These are phyloP conservation scores for Auricularia heimuer DNA, from an alignment of 768 basidiomycete species.

Conservation along the genomic window DNA sequence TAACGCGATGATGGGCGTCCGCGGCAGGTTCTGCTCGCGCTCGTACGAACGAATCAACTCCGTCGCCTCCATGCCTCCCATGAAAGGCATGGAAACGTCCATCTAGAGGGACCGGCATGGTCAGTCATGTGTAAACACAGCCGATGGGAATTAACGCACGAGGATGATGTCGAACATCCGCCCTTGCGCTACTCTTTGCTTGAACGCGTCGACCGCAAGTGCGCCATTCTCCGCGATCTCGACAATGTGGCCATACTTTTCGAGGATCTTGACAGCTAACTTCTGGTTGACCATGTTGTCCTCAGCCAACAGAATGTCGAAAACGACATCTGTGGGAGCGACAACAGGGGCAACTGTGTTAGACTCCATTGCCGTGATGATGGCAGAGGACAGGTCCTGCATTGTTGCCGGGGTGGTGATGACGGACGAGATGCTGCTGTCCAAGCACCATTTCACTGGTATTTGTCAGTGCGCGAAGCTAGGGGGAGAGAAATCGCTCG, in stretches of 20 bases:
- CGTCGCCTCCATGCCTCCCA: constrained; percentile 98
- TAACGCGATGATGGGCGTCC: constrained; percentile 89
- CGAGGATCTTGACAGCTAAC: constrained; percentile 90
- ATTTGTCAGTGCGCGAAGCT: constrained; percentile 17
- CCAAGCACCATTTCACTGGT: constrained; percentile 89
- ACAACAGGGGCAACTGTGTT: constrained; percentile 86
- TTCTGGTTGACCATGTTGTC: constrained; percentile 96
- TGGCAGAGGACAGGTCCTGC: constrained; percentile 83
- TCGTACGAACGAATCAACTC: constrained; percentile 84
- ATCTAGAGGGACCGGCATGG: constrained; percentile 41
- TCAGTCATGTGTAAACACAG: neutral
- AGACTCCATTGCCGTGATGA: constrained; percentile 89
- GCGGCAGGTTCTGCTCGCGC: constrained; percentile 51
- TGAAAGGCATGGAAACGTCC: constrained; percentile 98
- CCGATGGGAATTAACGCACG: constrained; percentile 37
- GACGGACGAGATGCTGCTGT: constrained; percentile 92
- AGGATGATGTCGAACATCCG: constrained; percentile 87
- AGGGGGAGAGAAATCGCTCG: neutral
- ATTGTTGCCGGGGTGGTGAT: constrained; percentile 83
- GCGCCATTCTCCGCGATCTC: constrained; percentile 98
- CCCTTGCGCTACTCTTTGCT: constrained; percentile 55
- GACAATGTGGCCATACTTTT: constrained; percentile 90
- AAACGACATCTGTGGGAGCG: constrained; percentile 74
- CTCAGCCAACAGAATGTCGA: constrained; percentile 92
- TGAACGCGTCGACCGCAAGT: constrained; percentile 87